Conservation (phyloP, 495 filamentous ascomycete genomes). For the Tuber brumale region DNA sequence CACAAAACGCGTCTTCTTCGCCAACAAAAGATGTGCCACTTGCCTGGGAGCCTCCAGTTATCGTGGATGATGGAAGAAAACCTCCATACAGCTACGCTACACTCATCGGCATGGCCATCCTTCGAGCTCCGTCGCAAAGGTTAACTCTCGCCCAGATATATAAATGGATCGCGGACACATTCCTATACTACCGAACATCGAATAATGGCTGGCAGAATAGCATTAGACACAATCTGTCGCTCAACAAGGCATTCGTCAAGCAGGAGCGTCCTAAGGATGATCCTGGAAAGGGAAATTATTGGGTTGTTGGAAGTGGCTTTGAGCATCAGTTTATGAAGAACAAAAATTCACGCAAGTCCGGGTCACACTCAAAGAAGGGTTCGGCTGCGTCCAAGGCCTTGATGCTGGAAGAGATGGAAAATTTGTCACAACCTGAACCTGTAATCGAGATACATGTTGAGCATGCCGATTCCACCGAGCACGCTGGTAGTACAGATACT, state of each 20-base stretch:
- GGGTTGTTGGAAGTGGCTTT: slow-evolving; percentile 81
- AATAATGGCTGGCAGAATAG: slow-evolving; percentile 97
- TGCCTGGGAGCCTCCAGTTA: slow-evolving; percentile 48
- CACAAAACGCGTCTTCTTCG: slow-evolving; percentile 21
- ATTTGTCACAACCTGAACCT: slow-evolving; percentile 22
- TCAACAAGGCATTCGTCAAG: slow-evolving; percentile 96
- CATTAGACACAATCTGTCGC: slow-evolving; percentile 94
- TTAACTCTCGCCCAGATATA: slow-evolving; percentile 96
- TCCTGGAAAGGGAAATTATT: slow-evolving; percentile 97
- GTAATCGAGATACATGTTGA: slow-evolving; percentile 38
- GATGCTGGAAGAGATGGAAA: slow-evolving; percentile 37
- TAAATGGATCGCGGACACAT: slow-evolving; percentile 97
- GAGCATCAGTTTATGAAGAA: slow-evolving; percentile 84
- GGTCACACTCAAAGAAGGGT: slow-evolving; percentile 32
- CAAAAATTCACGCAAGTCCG: slow-evolving; percentile 55
- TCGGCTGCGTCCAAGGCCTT: slow-evolving; percentile 28
- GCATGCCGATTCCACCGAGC: slow-evolving; percentile 18
- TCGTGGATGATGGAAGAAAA: slow-evolving; percentile 83
- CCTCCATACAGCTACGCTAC: slow-evolving; percentile 87
- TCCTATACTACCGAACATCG: slow-evolving; percentile 71
- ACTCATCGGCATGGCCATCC: slow-evolving; percentile 95
- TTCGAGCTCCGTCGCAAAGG: slow-evolving; percentile 73
- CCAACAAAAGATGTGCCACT: slow-evolving; percentile 27
- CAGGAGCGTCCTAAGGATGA: slow-evolving; percentile 95
- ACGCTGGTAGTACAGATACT: slow-evolving; percentile 35